Evolutionary conservation across 495 filamentous ascomycete species (phyloP).

Genomic region (Aspergillus hancockii): DNA sequence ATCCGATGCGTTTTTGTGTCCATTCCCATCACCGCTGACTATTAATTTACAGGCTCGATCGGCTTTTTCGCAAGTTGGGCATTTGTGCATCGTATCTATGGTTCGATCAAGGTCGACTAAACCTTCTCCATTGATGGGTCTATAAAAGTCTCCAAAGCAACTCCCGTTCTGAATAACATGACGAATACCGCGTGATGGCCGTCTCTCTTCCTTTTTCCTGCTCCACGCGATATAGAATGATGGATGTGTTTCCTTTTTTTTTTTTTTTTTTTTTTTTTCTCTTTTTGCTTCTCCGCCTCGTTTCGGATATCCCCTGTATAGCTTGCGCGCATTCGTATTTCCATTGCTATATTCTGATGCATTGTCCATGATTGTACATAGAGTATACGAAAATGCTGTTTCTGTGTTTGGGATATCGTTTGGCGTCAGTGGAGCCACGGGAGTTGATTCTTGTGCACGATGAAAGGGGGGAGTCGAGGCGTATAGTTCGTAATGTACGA

Average conservation of each 20-base stretch:
- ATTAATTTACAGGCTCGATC: constrained; percentile 67
- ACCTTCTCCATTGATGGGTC: background rate
- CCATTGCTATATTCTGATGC: background rate
- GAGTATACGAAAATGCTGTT: constrained; percentile 11
- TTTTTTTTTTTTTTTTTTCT: background rate
- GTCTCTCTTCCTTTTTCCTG: constrained; percentile 5
- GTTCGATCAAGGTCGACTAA: constrained; percentile 94
- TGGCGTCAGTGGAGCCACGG: background rate
- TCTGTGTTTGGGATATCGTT: constrained; percentile 3
- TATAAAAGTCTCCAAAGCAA: background rate
- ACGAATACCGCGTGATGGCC: background rate
- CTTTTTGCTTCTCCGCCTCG: background rate
- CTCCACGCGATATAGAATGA: constrained; percentile 9
- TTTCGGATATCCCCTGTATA: constrained; percentile 23
- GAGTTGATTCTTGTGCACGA: constrained; percentile 4
- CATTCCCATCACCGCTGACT: constrained; percentile 20
- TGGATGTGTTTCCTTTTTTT: background rate
- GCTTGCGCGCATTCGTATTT: constrained; percentile 7
- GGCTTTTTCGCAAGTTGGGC: constrained; percentile 94
- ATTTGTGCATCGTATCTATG: constrained; percentile 91
- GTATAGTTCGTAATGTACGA: background rate
- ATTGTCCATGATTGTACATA: constrained; percentile 22
- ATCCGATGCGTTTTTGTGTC: constrained; percentile 31
- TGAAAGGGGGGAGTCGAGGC: background rate
- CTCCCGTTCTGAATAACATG: background rate